These are phyloP conservation scores for Podila horticola DNA, from an alignment of 192 early-diverging fungal genomes.

Conservation along the genomic window DNA sequence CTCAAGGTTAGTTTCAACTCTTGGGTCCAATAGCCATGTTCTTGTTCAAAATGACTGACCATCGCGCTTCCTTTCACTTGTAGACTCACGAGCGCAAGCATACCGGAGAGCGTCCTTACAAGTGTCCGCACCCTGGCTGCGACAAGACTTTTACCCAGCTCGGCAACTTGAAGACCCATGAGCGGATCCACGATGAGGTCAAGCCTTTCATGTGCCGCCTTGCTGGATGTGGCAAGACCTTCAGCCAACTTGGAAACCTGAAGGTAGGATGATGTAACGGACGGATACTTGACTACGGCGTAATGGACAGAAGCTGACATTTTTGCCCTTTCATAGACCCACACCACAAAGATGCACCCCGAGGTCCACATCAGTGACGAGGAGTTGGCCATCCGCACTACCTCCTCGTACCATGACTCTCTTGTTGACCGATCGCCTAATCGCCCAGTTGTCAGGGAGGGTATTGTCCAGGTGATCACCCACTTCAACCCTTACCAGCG, in stretches of 20 bases:
- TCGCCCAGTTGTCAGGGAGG: conserved; percentile 11
- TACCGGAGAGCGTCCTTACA: conserved; percentile 71
- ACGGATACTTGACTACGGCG: background rate
- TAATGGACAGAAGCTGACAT: background rate
- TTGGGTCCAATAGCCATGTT: background rate
- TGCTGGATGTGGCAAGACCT: conserved; percentile 72
- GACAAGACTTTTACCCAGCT: conserved; percentile 85
- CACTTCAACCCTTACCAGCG: conserved; percentile 48
- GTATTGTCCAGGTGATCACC: conserved; percentile 26
- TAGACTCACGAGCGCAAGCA: conserved; percentile 63
- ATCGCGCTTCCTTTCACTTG: background rate
- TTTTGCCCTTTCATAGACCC: conserved; percentile 19
- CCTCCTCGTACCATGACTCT: background rate
- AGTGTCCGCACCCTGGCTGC: conserved; percentile 72
- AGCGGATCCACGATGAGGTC: conserved; percentile 79
- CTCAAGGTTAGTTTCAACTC: conserved; percentile 47
- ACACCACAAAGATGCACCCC: conserved; percentile 50
- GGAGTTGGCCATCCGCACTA: conserved; percentile 17
- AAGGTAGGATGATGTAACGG: conserved; percentile 33
- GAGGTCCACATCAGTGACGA: conserved; percentile 40
- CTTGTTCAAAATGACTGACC: background rate
- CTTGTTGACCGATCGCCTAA: background rate
- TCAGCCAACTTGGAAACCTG: conserved; percentile 81
- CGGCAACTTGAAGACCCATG: conserved; percentile 86
- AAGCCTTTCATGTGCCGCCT: conserved; percentile 80